Base-by-base conservation (phyloP, 176 grass and related monocot species). In the Musa beccarii region DNA sequence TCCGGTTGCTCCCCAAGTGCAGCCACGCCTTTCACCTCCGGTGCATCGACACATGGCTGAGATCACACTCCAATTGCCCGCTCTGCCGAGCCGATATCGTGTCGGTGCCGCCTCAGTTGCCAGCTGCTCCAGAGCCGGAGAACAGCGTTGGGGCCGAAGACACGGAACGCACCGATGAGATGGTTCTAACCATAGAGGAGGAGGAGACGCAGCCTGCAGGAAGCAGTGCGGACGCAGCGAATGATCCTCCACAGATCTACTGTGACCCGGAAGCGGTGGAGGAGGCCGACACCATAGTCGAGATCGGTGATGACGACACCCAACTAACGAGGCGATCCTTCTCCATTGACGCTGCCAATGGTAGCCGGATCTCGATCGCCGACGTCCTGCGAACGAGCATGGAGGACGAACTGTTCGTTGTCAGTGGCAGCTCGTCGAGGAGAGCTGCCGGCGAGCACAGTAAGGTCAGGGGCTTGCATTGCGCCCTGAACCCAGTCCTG, bases 1-100 rank as follows among this genome's bases (percentile, higher is more conserved):
- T 96, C 80, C 62, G 95, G 59, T 83, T 99, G 14, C 79, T 99
- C 3, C 95, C 95, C 73, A 91, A 87, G 82, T 99, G 95, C 79
- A 87, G 95, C 80, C 95, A 99, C 77, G 95, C 95, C 16, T 99
- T 99, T 82, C 95, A 99, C 71, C 79, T 94, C 8, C 84, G 89
- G 49, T 98, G 94, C 81, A 98, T 98, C 64, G 90, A 98, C 49
- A 93, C 94, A 0, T 98, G 90, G 94, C 85, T 98, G 75, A 70
- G 19, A 6, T 70, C 43, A 8, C 49, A 51, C 68, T 70, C 68
- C 49, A 70, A 52, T 70, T 70, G 68, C 68, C 68, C 68, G 52
- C 68, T 70, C 49, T 70, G 68, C 68, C 68, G 68, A 70, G 34
- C 68, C 49, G 11, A 70, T 19, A 70, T 70, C 20, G 43, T 21